These are phyloP conservation scores for Cochlearia excelsa DNA, from an alignment of 345 rosid species.

Conservation along the genomic window DNA sequence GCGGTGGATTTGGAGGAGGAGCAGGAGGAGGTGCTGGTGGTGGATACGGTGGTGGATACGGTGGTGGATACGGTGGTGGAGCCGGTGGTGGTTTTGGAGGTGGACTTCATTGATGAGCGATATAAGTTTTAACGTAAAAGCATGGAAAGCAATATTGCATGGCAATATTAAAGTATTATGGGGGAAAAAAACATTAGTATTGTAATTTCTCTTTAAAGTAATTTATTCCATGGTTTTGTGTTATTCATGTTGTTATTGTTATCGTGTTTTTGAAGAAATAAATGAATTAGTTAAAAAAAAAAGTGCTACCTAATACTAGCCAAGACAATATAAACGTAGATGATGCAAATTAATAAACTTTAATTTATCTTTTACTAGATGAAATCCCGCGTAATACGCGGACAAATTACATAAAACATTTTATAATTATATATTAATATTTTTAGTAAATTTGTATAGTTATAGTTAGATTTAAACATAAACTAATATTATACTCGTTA, in stretches of 20 bases:
- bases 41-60: conserved; percentile 5
- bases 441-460: too few species aligned
- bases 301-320: background rate
- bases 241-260: conserved; percentile 1
- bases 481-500: too few species aligned
- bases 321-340: too few species aligned
- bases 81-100: conserved; percentile 32
- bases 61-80: background rate
- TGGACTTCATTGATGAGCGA: conserved; percentile 26
- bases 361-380: too few species aligned
- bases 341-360: too few species aligned
- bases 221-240: conserved; percentile 30
- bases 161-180: conserved; percentile 21
- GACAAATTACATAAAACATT: too few species aligned
- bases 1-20: conserved; percentile 39
- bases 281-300: background rate
- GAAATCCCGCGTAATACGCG: too few species aligned
- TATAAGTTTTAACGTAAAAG: conserved; percentile 17
- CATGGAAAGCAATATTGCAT: conserved; percentile 20
- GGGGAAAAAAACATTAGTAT: conserved; percentile 4
- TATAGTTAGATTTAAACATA: too few species aligned
- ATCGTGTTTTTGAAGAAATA: background rate
- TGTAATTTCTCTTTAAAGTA: conserved; percentile 12
- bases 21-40: conserved; percentile 38
- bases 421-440: too few species aligned